phyloP scores from a whole-genome alignment of 345 rosid species.

The Brassica nigra region DNA sequence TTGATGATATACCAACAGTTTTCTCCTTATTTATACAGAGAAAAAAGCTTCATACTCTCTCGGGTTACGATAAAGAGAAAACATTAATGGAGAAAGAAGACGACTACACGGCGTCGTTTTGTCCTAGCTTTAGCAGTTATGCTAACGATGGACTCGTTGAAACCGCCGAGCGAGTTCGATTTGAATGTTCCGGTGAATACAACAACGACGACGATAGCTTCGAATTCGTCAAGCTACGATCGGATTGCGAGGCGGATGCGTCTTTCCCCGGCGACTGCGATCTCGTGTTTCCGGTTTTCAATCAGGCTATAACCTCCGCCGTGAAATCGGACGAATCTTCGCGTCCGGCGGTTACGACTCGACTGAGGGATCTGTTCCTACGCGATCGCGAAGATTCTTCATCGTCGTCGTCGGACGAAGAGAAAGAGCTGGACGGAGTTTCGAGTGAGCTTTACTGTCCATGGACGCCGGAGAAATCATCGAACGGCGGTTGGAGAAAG shows the following conservation, averaged over 20 bases:
- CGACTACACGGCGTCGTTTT: constrained; percentile 43
- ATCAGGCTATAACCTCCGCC: not conserved
- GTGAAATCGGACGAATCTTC: not conserved
- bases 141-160: constrained; percentile 38
- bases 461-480: constrained; percentile 55
- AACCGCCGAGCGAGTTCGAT: constrained; percentile 47
- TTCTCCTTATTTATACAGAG: not conserved
- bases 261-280: constrained; percentile 25
- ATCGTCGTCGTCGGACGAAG: constrained; percentile 45
- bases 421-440: constrained; percentile 41
- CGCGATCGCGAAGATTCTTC: constrained; percentile 41
- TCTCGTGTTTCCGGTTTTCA: constrained; percentile 59
- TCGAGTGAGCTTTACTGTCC: constrained; percentile 50
- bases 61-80: not conserved
- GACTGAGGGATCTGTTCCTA: constrained; percentile 47
- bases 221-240: constrained; percentile 48
- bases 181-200: constrained; percentile 11
- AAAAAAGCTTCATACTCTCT: not conserved
- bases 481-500: constrained; percentile 57
- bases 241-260: not conserved
- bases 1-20: not conserved
- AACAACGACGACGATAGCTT: constrained; percentile 50
- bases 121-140: constrained; percentile 75
- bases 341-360: constrained; percentile 31
- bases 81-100: constrained; percentile 37